Percentiles rank a stretch among this genome's conserved stretches.
Evolutionary conservation across 2,329 filamentous ascomycete species (phyloP).

Genomic region (Elsinoe arachidis): DNA sequence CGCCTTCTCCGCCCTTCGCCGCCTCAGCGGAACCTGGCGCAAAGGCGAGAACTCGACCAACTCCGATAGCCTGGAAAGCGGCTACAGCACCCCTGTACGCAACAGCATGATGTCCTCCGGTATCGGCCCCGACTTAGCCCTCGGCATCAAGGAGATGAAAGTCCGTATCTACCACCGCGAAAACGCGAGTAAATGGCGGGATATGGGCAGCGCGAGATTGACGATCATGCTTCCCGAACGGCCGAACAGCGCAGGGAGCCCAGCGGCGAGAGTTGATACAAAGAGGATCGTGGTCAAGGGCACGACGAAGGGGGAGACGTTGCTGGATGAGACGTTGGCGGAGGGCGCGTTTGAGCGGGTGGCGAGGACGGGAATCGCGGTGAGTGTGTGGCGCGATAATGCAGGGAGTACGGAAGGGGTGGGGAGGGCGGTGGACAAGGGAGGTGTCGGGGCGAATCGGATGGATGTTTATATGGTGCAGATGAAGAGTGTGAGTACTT

Average conservation of each 20-base stretch:
- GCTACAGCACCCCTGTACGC: conserved; percentile 29
- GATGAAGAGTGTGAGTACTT: conserved; percentile 31
- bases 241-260: conserved; percentile 10
- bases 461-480: conserved; percentile 56
- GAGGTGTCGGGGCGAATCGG: conserved; percentile 47
- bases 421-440: conserved; percentile 50
- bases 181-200: conserved; percentile 71
- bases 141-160: conserved; percentile 70
- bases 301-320: conserved; percentile 56
- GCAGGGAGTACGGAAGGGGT: conserved; percentile 44
- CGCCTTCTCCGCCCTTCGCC: conserved; percentile 68
- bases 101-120: not conserved
- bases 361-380: conserved; percentile 75
- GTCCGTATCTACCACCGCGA: conserved; percentile 79
- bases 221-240: conserved; percentile 68
- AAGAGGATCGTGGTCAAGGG: conserved; percentile 76
- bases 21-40: conserved; percentile 56
- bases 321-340: conserved; percentile 77
- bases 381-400: conserved; percentile 72
- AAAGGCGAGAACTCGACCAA: conserved; percentile 45
- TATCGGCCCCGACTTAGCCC: conserved; percentile 18
- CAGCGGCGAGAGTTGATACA: conserved; percentile 39
- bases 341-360: conserved; percentile 79
- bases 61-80: conserved; percentile 53
- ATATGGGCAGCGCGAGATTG: conserved; percentile 75